phyloP scores from a whole-genome alignment of 106 monocot genomes.

The Hemerocallis citrina region DNA sequence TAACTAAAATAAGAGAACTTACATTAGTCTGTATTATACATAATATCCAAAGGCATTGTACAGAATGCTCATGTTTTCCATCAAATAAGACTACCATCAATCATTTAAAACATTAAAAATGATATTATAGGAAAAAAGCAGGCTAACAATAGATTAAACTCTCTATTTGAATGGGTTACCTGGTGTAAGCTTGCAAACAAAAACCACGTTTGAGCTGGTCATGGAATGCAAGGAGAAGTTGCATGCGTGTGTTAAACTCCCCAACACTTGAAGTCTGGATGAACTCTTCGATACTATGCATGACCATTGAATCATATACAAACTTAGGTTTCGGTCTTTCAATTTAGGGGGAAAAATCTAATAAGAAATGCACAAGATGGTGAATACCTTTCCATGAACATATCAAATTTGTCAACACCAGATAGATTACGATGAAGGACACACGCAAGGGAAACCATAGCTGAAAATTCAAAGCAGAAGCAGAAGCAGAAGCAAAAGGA shows the following conservation, averaged over 20 bases:
- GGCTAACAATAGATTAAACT: too few species aligned
- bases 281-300: conserved; percentile 61
- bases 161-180: too few species aligned
- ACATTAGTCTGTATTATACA: conserved; percentile 63
- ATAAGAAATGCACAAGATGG: neutral
- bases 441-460: conserved; percentile 70
- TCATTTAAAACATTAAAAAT: neutral
- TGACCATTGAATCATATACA: too few species aligned
- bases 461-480: conserved; percentile 27
- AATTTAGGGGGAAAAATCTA: too few species aligned
- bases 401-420: conserved; percentile 13
- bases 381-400: conserved; percentile 39
- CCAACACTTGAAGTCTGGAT: conserved; percentile 59
- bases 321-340: neutral
- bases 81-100: conserved; percentile 23
- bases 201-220: conserved; percentile 39
- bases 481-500: too few species aligned
- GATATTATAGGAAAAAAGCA: neutral
- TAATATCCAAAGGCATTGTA: conserved; percentile 89
- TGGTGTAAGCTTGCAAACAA: conserved; percentile 27
- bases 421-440: conserved; percentile 43
- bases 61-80: conserved; percentile 45
- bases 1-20: conserved; percentile 20
- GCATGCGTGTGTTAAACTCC: conserved; percentile 64
- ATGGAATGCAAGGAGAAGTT: conserved; percentile 72